Percentiles rank a stretch among this genome's conserved stretches.
Conservation (phyloP, 495 filamentous ascomycete species). For the Achaetomiella virescens region DNA sequence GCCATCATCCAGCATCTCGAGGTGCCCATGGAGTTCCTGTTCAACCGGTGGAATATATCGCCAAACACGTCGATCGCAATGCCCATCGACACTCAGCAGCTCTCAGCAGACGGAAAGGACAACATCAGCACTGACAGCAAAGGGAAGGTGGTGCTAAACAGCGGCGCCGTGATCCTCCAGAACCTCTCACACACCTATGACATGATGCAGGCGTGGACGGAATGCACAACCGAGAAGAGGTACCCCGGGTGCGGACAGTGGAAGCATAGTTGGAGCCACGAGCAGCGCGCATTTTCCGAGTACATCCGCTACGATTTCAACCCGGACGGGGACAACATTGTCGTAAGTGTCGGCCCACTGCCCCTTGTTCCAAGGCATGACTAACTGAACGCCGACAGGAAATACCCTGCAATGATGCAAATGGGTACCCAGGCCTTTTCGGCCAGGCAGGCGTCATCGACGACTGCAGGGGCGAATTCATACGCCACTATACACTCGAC, state of each 20-base stretch:
- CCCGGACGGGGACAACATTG: slow-evolving; percentile 27
- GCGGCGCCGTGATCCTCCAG: slow-evolving; percentile 37
- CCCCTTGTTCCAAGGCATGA: background rate
- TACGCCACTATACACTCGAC: background rate
- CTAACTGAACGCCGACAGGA: slow-evolving; percentile 10
- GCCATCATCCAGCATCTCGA: slow-evolving; percentile 36
- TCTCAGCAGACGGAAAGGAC: slow-evolving; percentile 25
- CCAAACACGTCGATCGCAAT: slow-evolving; percentile 31
- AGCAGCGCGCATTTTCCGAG: slow-evolving; percentile 37
- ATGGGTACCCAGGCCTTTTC: slow-evolving; percentile 6
- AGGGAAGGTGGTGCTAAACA: slow-evolving; percentile 33
- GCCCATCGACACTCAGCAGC: slow-evolving; percentile 24
- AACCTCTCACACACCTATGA: slow-evolving; percentile 32
- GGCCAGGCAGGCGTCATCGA: background rate
- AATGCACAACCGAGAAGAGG: slow-evolving; percentile 27
- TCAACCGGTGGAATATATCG: slow-evolving; percentile 39
- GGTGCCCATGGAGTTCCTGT: slow-evolving; percentile 39
- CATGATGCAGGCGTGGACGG: slow-evolving; percentile 34
- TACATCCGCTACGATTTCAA: slow-evolving; percentile 33
- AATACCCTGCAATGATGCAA: slow-evolving; percentile 37
- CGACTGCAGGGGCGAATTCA: slow-evolving; percentile 6
- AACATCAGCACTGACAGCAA: background rate
- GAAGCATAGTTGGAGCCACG: slow-evolving; percentile 32
- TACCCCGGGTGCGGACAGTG: slow-evolving; percentile 31
- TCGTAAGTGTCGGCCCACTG: background rate